Conservation (phyloP, 2,329 filamentous ascomycete species). For the Trichoderma citrinoviride region DNA sequence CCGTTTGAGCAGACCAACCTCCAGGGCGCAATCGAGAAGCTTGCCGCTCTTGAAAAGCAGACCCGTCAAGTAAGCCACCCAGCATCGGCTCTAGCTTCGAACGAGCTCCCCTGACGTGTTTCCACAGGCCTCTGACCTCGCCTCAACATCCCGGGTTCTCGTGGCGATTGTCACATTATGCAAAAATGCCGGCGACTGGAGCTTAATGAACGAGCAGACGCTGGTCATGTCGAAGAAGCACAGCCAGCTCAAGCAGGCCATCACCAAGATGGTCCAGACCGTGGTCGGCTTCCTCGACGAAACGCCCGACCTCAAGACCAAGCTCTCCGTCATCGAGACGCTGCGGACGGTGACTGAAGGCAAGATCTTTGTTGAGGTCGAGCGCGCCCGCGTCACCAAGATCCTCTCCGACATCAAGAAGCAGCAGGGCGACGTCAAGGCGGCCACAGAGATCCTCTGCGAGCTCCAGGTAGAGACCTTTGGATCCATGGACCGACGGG, state of each 20-base stretch:
- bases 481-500: slow-evolving; percentile 92
- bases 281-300: slow-evolving; percentile 90
- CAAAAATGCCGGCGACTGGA: slow-evolving; percentile 91
- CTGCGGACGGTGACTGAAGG: slow-evolving; percentile 95
- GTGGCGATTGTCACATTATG: slow-evolving; percentile 89
- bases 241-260: slow-evolving; percentile 98
- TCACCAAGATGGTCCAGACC: slow-evolving; percentile 97
- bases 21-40: slow-evolving; percentile 87
- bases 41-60: slow-evolving; percentile 89
- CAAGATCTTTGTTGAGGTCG: slow-evolving; percentile 99
- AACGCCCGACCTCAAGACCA: slow-evolving; percentile 80
- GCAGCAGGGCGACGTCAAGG: slow-evolving; percentile 84
- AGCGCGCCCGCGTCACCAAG: slow-evolving; percentile 90
- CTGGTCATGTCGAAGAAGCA: slow-evolving; percentile 98
- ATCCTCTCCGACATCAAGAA: slow-evolving; percentile 98
- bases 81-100: slow-evolving; percentile 21
- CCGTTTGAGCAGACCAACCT: slow-evolving; percentile 62
- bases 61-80: slow-evolving; percentile 73
- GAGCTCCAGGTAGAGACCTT: slow-evolving; percentile 99
- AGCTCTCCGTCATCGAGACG: slow-evolving; percentile 91
- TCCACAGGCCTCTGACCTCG: slow-evolving; percentile 84
- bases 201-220: slow-evolving; percentile 92
- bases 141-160: slow-evolving; percentile 87
- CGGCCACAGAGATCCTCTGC: slow-evolving; percentile 88
- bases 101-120: slow-evolving; percentile 24